Evolutionary conservation across 768 basidiomycete genomes (phyloP).

Genomic region (Symmetrospora coprosmae): DNA sequence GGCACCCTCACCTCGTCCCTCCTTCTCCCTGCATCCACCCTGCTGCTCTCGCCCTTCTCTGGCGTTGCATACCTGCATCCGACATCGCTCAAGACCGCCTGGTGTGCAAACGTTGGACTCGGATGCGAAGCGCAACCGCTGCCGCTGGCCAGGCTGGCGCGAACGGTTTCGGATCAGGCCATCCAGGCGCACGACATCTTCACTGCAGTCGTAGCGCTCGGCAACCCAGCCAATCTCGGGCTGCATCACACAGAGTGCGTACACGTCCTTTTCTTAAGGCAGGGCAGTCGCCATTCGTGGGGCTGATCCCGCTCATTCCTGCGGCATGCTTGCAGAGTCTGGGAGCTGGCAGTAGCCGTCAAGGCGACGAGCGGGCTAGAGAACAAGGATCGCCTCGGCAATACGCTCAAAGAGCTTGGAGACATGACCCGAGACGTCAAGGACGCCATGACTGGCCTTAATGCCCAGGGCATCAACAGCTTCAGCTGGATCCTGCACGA

Average conservation of each 20-base stretch:
- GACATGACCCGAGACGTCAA: slow-evolving; percentile 32
- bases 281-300: not conserved
- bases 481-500: slow-evolving; percentile 30
- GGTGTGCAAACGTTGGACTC: not conserved
- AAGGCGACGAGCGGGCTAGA: slow-evolving; percentile 27
- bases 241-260: slow-evolving; percentile 31
- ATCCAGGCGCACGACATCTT: slow-evolving; percentile 32
- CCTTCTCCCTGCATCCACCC: too few relatives aligned
- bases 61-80: too few relatives aligned
- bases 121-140: not conserved
- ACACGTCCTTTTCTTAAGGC: not conserved
- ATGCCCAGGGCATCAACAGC: slow-evolving; percentile 31
- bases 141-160: slow-evolving; percentile 12
- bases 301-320: too few relatives aligned
- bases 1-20: too few relatives aligned
- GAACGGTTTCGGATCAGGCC: slow-evolving; percentile 23
- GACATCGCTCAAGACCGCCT: not conserved
- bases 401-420: slow-evolving; percentile 25
- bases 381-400: slow-evolving; percentile 24
- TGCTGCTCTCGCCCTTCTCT: too few relatives aligned
- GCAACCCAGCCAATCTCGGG: slow-evolving; percentile 1
- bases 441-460: slow-evolving; percentile 28
- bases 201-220: slow-evolving; percentile 27
- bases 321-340: slow-evolving; percentile 25
- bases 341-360: slow-evolving; percentile 34